Evolutionary conservation across 2,329 filamentous ascomycete species (phyloP).

Genomic region (Diaporthe vaccinii): DNA sequence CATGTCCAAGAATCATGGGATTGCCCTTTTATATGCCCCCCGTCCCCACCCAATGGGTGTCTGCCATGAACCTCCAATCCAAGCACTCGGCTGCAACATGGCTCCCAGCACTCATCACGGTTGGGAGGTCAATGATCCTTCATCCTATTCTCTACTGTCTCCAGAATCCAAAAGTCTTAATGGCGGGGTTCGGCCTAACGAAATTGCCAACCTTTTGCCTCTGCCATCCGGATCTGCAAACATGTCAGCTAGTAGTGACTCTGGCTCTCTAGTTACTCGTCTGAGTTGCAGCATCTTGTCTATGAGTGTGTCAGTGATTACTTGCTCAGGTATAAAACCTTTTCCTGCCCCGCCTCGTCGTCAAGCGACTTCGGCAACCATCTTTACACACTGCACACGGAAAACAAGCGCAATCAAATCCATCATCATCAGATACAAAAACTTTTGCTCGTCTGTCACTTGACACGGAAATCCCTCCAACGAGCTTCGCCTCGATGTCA

Average conservation of each 20-base stretch:
- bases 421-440: neutral
- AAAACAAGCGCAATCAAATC: too few species aligned
- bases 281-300: fast-evolving
- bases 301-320: neutral
- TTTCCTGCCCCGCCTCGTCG: neutral
- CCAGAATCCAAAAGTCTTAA: too few species aligned
- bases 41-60: too few species aligned
- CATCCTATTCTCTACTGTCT: neutral
- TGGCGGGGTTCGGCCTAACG: neutral
- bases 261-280: neutral
- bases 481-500: neutral
- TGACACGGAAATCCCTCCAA: neutral
- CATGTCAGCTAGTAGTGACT: neutral
- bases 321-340: neutral
- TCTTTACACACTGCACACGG: neutral
- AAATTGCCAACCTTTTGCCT: neutral
- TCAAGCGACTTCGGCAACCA: neutral
- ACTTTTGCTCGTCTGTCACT: neutral
- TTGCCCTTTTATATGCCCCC: too few species aligned
- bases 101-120: neutral
- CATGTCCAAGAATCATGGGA: too few species aligned
- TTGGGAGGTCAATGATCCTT: neutral
- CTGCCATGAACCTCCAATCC: neutral
- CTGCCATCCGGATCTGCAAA: neutral
- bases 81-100: neutral